Percentiles rank a stretch among this genome's conserved stretches.
phyloP scores from a whole-genome alignment of 2,329 filamentous ascomycete species.

The Colletotrichum cuscutae region DNA sequence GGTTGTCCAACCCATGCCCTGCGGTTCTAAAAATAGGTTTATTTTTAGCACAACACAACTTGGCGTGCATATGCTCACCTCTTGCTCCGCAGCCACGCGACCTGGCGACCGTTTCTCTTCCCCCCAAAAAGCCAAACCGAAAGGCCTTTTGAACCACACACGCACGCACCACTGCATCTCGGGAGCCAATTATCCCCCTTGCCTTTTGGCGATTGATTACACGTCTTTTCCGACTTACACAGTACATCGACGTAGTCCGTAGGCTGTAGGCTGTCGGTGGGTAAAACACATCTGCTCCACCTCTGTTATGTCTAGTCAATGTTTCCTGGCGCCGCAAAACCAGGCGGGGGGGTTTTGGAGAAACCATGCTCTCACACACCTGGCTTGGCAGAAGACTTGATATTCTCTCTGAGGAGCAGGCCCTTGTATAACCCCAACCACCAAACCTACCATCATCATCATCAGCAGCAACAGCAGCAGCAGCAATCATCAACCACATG shows the following conservation, averaged over 20 bases:
- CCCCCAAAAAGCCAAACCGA: not conserved
- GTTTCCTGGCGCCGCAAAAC: not conserved
- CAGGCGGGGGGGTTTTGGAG: not conserved
- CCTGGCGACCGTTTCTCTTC: not conserved
- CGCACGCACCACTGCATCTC: not conserved
- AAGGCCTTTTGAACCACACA: not conserved
- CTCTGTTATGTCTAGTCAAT: not conserved
- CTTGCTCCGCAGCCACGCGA: slow-evolving; percentile 30
- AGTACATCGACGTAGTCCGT: too few species aligned
- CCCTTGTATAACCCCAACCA: slow-evolving; percentile 6
- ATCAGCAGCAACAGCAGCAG: not conserved
- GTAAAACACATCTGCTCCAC: not conserved
- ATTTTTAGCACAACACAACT: slow-evolving; percentile 28
- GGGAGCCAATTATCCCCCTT: not conserved
- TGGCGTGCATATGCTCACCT: not conserved
- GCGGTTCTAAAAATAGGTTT: slow-evolving; percentile 33
- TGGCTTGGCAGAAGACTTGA: not conserved
- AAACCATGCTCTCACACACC: slow-evolving; percentile 4
- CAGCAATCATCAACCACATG: not conserved
- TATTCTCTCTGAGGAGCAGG: not conserved
- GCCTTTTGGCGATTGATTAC: not conserved
- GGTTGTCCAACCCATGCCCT: slow-evolving; percentile 5
- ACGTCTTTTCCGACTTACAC: not conserved
- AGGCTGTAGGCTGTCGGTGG: not conserved
- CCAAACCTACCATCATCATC: too few species aligned